A percentile compares a stretch with the other conserved stretches of the same genome.
Conservation (phyloP, 1,284 basidiomycete species). For the Blastosporella zonata region DNA sequence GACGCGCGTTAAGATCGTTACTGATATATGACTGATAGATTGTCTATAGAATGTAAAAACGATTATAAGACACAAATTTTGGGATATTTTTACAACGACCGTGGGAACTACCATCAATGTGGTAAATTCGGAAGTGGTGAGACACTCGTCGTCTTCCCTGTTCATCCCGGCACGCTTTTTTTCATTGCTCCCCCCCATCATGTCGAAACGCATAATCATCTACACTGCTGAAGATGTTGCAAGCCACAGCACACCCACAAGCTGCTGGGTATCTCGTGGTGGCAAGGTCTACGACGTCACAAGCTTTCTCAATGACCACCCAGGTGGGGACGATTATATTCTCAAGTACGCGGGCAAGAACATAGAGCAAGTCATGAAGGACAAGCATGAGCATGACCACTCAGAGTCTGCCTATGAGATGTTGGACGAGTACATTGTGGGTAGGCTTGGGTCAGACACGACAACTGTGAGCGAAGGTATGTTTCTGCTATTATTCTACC, state of each 20-base stretch:
- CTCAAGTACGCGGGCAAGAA: constrained; percentile 83
- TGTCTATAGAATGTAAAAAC: no score
- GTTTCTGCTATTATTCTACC: constrained; percentile 25
- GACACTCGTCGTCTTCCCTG: background rate
- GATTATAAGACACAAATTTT: no score
- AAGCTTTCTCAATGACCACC: constrained; percentile 74
- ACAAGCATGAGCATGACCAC: constrained; percentile 87
- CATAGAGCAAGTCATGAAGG: constrained; percentile 79
- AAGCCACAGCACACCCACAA: constrained; percentile 49
- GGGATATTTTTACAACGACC: no score
- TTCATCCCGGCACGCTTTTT: background rate
- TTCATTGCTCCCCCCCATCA: constrained; percentile 18
- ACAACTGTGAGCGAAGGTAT: constrained; percentile 75
- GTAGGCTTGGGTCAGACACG: constrained; percentile 76
- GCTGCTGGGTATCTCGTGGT: constrained; percentile 74
- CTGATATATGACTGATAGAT: no score
- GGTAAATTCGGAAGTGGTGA: no score
- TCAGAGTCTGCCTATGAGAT: constrained; percentile 91
- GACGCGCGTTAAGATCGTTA: no score
- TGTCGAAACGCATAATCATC: constrained; percentile 69
- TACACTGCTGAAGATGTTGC: constrained; percentile 71
- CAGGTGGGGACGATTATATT: constrained; percentile 83
- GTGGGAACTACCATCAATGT: no score
- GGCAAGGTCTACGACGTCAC: constrained; percentile 83
- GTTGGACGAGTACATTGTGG: constrained; percentile 84